A percentile compares a stretch with the other conserved stretches of the same genome.
phyloP scores from a whole-genome alignment of 257 asterid species.

The Fraxinus cuspidata region DNA sequence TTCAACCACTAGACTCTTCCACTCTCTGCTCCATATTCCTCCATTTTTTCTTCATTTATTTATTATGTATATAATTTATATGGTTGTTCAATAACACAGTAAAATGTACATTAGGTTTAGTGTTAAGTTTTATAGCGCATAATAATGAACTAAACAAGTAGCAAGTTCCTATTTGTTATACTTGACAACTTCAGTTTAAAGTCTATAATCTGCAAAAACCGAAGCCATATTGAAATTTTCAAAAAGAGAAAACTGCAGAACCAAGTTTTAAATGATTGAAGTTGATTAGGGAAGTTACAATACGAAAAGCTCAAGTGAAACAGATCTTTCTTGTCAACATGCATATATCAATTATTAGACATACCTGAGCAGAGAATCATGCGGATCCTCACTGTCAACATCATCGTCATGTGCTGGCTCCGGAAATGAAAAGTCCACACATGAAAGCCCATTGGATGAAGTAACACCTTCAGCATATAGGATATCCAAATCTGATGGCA shows the following conservation, averaged over 20 bases:
- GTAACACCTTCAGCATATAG: conserved; percentile 58
- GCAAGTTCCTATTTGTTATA: neutral
- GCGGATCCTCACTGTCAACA: conserved; percentile 38
- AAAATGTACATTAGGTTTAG: neutral
- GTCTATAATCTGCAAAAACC: neutral
- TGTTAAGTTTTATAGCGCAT: neutral
- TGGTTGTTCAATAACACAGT: neutral
- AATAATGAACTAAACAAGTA: neutral
- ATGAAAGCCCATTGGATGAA: conserved; percentile 53
- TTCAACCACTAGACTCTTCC: neutral
- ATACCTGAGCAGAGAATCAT: conserved; percentile 41
- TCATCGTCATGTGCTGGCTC: conserved; percentile 40
- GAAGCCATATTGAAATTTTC: neutral
- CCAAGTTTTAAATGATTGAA: neutral
- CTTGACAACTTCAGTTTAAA: neutral
- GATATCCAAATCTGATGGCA: conserved; percentile 52
- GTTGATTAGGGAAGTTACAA: neutral
- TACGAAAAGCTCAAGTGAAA: neutral
- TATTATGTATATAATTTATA: neutral
- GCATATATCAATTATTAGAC: neutral
- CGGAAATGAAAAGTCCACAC: conserved; percentile 56
- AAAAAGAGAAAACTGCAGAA: neutral
- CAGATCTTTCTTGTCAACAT: neutral
- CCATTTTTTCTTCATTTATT: neutral
- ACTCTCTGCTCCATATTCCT: neutral